phyloP scores from a whole-genome alignment of 768 basidiomycete genomes.

The Hortiboletus campestris region DNA sequence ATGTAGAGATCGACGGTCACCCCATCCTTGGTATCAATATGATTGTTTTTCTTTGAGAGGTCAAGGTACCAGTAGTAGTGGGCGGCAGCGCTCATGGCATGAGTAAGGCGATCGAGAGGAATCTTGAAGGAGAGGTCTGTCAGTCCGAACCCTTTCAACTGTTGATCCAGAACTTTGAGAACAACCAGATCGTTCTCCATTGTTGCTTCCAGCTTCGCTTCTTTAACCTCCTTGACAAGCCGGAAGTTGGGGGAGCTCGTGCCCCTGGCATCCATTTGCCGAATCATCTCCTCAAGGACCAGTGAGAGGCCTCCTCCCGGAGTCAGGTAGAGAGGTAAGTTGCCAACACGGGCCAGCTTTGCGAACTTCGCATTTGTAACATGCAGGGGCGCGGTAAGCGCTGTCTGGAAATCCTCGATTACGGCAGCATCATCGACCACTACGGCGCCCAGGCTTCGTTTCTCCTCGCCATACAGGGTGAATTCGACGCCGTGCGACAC shows the following conservation, averaged over 20 bases:
- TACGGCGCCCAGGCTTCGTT: not conserved
- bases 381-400: not conserved
- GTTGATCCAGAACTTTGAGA: constrained; percentile 5
- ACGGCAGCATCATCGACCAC: constrained; percentile 6
- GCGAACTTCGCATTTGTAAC: not conserved
- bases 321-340: constrained; percentile 1
- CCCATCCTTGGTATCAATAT: not conserved
- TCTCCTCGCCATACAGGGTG: constrained; percentile 15
- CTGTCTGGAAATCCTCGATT: constrained; percentile 17
- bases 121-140: not conserved
- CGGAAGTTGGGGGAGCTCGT: not conserved
- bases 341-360: not conserved
- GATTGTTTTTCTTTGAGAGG: constrained; percentile 1
- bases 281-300: not conserved
- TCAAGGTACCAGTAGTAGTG: constrained; percentile 24
- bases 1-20: constrained; percentile 13
- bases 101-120: not conserved
- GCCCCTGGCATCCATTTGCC: not conserved
- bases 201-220: not conserved
- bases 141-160: not conserved
- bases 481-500: constrained; percentile 18
- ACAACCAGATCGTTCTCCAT: not conserved
- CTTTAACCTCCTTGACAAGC: not conserved
- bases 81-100: constrained; percentile 11
- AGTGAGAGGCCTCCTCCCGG: not conserved